phyloP scores from a whole-genome alignment of 345 rosid genomes.

The Rhodamnia argentea region DNA sequence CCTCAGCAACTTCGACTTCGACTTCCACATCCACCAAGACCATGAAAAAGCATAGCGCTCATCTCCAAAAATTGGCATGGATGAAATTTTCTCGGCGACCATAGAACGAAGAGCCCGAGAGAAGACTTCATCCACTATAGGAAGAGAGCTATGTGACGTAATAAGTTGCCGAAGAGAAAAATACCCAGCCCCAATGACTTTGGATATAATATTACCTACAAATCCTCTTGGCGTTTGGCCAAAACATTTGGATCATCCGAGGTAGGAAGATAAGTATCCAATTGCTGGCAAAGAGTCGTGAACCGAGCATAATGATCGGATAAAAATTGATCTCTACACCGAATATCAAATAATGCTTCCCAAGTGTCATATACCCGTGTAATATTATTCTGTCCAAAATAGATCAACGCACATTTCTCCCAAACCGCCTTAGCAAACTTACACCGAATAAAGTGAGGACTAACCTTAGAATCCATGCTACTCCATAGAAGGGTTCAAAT shows the following conservation, averaged over 20 bases:
- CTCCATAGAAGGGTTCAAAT: too few species aligned
- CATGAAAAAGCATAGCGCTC: neutral
- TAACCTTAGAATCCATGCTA: too few species aligned
- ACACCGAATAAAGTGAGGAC: too few species aligned
- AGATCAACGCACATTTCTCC: too few species aligned
- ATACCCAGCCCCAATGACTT: neutral
- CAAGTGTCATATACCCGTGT: too few species aligned
- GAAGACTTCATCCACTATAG: neutral
- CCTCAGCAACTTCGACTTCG: neutral
- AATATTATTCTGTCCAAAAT: too few species aligned
- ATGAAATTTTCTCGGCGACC: neutral
- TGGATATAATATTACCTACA: too few species aligned
- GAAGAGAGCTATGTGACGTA: too few species aligned
- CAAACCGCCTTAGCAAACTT: too few species aligned
- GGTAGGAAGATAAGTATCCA: neutral
- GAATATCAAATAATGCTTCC: too few species aligned
- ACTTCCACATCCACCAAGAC: neutral
- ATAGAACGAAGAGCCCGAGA: neutral
- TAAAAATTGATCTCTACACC: too few species aligned
- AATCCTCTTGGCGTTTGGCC: neutral
- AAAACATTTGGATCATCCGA: neutral
- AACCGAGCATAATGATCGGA: neutral
- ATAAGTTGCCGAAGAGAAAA: too few species aligned
- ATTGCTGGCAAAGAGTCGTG: neutral
- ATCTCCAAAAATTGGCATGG: neutral